phyloP scores from a whole-genome alignment of 2,329 filamentous ascomycete species.

The Chalara sp. region DNA sequence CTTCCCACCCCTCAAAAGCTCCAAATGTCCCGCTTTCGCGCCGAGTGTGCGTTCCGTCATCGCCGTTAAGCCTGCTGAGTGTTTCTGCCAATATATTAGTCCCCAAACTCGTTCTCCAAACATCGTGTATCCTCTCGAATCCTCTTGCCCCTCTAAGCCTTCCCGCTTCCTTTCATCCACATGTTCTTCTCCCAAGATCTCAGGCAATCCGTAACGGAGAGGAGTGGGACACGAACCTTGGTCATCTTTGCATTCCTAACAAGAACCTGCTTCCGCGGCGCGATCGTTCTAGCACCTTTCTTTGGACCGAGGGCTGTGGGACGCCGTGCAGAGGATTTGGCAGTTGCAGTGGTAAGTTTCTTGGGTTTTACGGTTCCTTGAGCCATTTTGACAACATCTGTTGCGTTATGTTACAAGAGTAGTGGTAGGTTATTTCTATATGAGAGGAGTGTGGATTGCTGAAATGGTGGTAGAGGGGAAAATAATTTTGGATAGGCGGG shows the following conservation, averaged over 20 bases:
- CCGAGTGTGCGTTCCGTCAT: constrained; percentile 64
- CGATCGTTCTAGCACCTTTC: constrained; percentile 54
- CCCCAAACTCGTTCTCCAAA: neutral
- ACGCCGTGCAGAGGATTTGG: constrained; percentile 19
- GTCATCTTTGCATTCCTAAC: constrained; percentile 55
- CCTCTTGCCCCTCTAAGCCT: too few species aligned
- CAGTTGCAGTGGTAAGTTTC: constrained; percentile 21
- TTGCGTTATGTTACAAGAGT: neutral
- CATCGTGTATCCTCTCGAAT: too few species aligned
- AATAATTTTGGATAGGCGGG: too few species aligned
- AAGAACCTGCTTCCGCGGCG: constrained; percentile 57
- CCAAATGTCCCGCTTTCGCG: constrained; percentile 61
- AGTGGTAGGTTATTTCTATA: neutral
- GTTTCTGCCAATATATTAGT: constrained; percentile 41
- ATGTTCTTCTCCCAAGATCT: constrained; percentile 1
- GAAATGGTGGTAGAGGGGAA: neutral
- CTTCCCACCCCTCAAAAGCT: constrained; percentile 61
- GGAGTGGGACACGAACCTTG: constrained; percentile 37
- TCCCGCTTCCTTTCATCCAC: too few species aligned
- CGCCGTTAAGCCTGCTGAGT: constrained; percentile 49
- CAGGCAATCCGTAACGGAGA: neutral
- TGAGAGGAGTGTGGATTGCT: neutral
- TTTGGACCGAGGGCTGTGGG: constrained; percentile 39
- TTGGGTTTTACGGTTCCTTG: constrained; percentile 27
- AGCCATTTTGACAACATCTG: constrained; percentile 18